Conservation (phyloP, 768 basidiomycete species). For the Gautieria morchelliformis region DNA sequence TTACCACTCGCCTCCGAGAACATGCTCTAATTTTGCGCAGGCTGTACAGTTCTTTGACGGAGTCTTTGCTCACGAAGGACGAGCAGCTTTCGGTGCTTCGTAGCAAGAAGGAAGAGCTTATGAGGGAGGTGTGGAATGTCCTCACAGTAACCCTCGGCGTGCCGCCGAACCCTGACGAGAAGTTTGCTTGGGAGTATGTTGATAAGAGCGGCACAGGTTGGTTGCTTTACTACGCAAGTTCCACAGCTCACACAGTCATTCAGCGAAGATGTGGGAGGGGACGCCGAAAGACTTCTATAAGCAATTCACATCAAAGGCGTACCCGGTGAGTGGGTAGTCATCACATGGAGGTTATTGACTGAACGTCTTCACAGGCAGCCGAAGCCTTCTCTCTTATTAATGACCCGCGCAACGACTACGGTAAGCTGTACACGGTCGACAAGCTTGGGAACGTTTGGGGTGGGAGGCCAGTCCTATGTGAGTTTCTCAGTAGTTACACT, state of each 20-base stretch:
- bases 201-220: constrained; percentile 46
- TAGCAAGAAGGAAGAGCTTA: constrained; percentile 74
- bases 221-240: too few relatives aligned
- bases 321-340: constrained; percentile 32
- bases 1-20: constrained; percentile 89
- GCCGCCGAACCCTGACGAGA: constrained; percentile 62
- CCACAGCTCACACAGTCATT: constrained; percentile 24
- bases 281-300: constrained; percentile 77
- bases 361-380: constrained; percentile 33
- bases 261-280: constrained; percentile 59
- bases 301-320: constrained; percentile 47
- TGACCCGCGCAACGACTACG: constrained; percentile 82
- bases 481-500: constrained; percentile 19
- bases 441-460: constrained; percentile 91
- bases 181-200: constrained; percentile 85
- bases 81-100: constrained; percentile 49
- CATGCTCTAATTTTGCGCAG: constrained; percentile 74
- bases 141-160: constrained; percentile 82
- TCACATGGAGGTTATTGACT: not conserved
- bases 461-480: constrained; percentile 75
- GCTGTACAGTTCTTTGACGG: constrained; percentile 43
- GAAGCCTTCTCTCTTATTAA: constrained; percentile 91
- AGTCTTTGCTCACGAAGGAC: constrained; percentile 34
- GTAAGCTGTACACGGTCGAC: constrained; percentile 82
- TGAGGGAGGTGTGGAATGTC: constrained; percentile 77